Evolutionary conservation across 1,284 basidiomycete species (phyloP).

Genomic region (Rhodotorula sp.): DNA sequence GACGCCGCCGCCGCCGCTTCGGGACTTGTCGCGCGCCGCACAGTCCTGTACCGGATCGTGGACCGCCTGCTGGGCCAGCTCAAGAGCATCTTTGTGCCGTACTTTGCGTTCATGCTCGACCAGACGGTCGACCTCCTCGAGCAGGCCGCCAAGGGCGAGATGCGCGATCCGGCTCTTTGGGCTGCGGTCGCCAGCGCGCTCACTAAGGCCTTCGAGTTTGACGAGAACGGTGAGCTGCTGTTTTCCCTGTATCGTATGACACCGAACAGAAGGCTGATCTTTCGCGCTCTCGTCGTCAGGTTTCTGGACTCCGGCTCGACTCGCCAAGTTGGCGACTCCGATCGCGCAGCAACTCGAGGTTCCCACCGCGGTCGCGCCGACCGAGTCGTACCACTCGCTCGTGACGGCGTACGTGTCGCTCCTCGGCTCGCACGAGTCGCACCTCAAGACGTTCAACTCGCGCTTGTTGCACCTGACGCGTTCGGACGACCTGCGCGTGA

Average conservation of each 20-base stretch:
- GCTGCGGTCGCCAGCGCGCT: constrained; percentile 62
- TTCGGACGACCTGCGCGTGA: constrained; percentile 66
- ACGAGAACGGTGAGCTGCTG: constrained; percentile 66
- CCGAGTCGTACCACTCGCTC: constrained; percentile 43
- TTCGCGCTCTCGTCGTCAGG: constrained; percentile 51
- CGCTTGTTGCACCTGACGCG: constrained; percentile 83
- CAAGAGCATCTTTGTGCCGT: constrained; percentile 87
- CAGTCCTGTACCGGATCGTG: constrained; percentile 72
- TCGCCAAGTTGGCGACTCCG: constrained; percentile 61
- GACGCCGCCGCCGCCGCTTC: constrained; percentile 40
- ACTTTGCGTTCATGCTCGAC: constrained; percentile 72
- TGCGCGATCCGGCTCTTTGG: constrained; percentile 59
- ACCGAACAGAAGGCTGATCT: neutral
- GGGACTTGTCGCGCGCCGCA: constrained; percentile 54
- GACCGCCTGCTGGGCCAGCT: constrained; percentile 74
- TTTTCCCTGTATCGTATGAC: neutral
- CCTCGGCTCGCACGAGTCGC: constrained; percentile 51
- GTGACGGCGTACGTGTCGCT: constrained; percentile 51
- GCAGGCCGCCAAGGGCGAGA: constrained; percentile 51
- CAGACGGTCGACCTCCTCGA: constrained; percentile 67
- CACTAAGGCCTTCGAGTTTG: constrained; percentile 67
- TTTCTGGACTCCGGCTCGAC: constrained; percentile 83
- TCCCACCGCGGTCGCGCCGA: constrained; percentile 16
- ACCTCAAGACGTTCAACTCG: constrained; percentile 77
- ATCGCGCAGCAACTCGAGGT: constrained; percentile 63